Base-by-base conservation (phyloP, 805 yeast genomes). In the Lachancea sp. region DNA sequence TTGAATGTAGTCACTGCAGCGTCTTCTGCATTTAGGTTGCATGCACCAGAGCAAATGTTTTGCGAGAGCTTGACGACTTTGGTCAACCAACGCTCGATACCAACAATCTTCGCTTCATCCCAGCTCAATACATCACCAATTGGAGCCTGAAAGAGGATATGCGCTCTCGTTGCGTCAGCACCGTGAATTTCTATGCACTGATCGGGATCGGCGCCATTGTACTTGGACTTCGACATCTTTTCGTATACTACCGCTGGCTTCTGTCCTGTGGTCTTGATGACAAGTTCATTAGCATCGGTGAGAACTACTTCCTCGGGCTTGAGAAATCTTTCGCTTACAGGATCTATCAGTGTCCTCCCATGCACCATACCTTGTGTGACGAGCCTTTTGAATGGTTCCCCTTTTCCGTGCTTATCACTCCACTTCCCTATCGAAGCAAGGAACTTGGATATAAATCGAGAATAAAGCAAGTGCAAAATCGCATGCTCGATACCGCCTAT, bases 321-420 rank as follows among this genome's bases (percentile, higher is more conserved):
- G 48, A 92, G 66, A 58, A 83, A 90, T 42, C 79, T 65, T 0
- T 90, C 92, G 22, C 73, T 80, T 0, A 59, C 62, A 3, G 96
- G 92, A 48, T 89, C 81, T 6, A 69, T 67, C 50, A 59, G 84
- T 0, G 98, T 92, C 54, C 76, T 78, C 2, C 97, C 97, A 46
- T 90, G 96, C 3, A 92, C 98, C 98, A 92, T 92, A 13, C 98
- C 98, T 60, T 90, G 97, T 2, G 97, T 89, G 2, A 90, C 80
- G 25, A 92, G 68, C 45, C 74, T 74, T 42, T 67, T 72, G 55
- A 92, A 78, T 2, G 98, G 98, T 56, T 92, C 98, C 18, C 85
- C 87, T 3, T 64, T 64, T 35, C 67, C 49, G 2, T 60, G 57
- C 2, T 68, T 59, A 5, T 87, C 87, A 39, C 73, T 68, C 89